Evolutionary conservation across 768 basidiomycete genomes (phyloP), one percentile per base, ranked within the genome.

Genomic region (Suillus occidentalis): DNA sequence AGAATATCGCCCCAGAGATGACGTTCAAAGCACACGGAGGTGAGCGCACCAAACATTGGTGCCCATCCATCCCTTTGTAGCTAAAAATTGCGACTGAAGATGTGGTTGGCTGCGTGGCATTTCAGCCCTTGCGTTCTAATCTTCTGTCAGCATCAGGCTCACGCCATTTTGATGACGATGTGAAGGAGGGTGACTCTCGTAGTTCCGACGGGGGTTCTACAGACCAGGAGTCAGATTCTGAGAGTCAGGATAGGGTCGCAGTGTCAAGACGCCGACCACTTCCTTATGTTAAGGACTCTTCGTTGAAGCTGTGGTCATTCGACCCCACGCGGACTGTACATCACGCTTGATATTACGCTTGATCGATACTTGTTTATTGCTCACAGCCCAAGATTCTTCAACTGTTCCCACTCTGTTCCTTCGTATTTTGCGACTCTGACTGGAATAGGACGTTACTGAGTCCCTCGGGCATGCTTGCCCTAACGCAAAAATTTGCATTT

Each of bases 61-160:
- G 5, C 20, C 22, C 22, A 16, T 60, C 22, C 22, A 16, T 60
- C 52, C 60, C 7, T 31, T 50, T 20, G n/a, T 50, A 25, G 36
- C 39, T 36, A 1, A 16, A 25, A 28, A 28, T 13, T 65, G 53
- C 18, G 25, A 6, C 6, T 52, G 16, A 60, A 95, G 94, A 95
- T 72, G 84, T 89, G 4, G 76, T 95, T 9, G 89, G 91, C 1
- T 87, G 89, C 1, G 87, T 91, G 1, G 76, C 84, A 1, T 91
- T 95, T 69, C 89, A 95, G 68, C 92, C 93, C 0, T 74, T 83
- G 34, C 77, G 79, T 12, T 78, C 92, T 0, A 60, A 79, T 3
- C 68, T 94, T 4, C 72, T 92, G 22, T 89, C 91, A 0, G 83
- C 83, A 1, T 89, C 92, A 0, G 94, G 94, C 2, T 94, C 94